A percentile compares a stretch with the other conserved stretches of the same genome.
Evolutionary conservation across 768 basidiomycete species (phyloP).

Genomic region (Dictyophora rubrovolvata): DNA sequence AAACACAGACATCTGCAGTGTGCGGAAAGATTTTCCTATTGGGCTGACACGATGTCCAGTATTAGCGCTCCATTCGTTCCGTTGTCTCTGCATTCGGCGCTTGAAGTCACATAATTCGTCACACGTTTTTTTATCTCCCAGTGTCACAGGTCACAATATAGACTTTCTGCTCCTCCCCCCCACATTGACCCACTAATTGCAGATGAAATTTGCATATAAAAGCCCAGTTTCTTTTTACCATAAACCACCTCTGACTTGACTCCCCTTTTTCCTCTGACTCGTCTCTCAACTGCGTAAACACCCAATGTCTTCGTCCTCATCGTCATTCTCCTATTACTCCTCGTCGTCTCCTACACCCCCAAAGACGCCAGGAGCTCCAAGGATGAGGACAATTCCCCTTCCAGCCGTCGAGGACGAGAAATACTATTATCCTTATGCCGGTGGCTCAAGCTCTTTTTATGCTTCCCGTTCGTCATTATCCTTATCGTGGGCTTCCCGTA

Average conservation of each 20-base stretch:
- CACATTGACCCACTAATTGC: too few species aligned
- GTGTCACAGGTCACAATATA: too few species aligned
- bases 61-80: too few species aligned
- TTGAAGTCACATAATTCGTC: too few species aligned
- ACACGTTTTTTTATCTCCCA: too few species aligned
- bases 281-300: not conserved
- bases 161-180: too few species aligned
- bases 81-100: too few species aligned
- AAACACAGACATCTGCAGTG: too few species aligned
- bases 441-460: not conserved
- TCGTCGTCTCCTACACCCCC: not conserved
- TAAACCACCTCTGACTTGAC: not conserved
- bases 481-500: not conserved
- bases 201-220: too few species aligned
- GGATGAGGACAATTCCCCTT: not conserved
- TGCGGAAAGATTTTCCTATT: too few species aligned
- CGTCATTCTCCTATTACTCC: not conserved
- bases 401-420: not conserved
- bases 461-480: not conserved
- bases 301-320: not conserved
- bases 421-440: not conserved
- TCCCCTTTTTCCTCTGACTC: not conserved
- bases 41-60: too few species aligned
- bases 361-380: not conserved
- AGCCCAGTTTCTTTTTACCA: too few species aligned